Conservation (phyloP, 1,139 yeast species). For the Hanseniaspora gamundiae region DNA sequence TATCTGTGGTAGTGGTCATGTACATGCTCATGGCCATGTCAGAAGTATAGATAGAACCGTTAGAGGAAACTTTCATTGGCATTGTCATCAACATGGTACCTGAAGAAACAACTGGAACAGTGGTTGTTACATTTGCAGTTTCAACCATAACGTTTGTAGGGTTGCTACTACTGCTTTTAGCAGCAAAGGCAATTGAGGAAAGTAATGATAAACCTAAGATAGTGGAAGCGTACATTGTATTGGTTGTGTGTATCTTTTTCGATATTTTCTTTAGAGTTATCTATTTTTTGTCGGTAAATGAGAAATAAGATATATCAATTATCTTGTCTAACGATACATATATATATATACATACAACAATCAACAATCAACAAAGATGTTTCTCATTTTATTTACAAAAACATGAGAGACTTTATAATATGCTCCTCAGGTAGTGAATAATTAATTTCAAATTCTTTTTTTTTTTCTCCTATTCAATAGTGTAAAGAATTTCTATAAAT, state of each 20-base stretch:
- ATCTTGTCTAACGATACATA: too few species aligned
- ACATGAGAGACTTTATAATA: too few species aligned
- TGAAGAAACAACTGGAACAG: background rate
- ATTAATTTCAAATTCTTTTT: background rate
- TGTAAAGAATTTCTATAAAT: too few species aligned
- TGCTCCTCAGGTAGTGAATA: background rate
- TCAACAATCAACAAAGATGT: too few species aligned
- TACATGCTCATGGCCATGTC: background rate
- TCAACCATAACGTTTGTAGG: background rate
- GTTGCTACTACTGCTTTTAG: too few species aligned
- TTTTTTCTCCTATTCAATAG: too few species aligned
- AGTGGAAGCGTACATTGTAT: background rate
- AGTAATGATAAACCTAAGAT: background rate
- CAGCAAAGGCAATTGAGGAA: background rate
- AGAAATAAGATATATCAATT: too few species aligned
- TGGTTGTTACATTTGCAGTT: background rate
- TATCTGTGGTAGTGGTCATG: background rate
- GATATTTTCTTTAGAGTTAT: background rate
- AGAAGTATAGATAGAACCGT: background rate
- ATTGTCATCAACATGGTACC: conserved; percentile 1
- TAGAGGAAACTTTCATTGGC: background rate
- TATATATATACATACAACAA: too few species aligned
- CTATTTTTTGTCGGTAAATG: background rate
- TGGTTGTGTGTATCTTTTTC: background rate
- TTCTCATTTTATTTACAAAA: too few species aligned